phyloP scores from a whole-genome alignment of 371 early-diverging fungal species.

The Mortierella sp. region DNA sequence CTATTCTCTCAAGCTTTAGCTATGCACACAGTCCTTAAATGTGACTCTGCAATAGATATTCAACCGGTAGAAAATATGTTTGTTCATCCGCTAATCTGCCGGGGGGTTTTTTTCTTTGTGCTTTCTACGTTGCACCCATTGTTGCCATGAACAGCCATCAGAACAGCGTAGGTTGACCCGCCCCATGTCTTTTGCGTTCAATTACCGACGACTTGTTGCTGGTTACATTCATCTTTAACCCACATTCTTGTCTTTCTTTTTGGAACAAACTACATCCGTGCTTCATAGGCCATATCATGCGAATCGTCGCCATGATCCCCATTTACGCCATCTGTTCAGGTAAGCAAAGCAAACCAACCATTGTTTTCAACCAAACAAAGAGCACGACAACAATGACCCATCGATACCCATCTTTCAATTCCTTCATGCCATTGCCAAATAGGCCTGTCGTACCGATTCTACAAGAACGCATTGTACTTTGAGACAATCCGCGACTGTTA shows the following conservation, averaged over 20 bases:
- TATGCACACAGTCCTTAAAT: no score
- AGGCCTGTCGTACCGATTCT: conserved; percentile 72
- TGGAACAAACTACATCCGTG: conserved; percentile 20
- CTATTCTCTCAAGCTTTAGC: no score
- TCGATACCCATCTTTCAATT: neutral
- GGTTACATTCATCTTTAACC: neutral
- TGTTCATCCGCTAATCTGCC: neutral
- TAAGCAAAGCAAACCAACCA: neutral
- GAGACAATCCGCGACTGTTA: conserved; percentile 76
- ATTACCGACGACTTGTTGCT: neutral
- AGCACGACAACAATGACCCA: neutral
- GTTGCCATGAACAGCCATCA: conserved; percentile 43
- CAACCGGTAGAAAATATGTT: neutral
- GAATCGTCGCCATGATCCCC: conserved; percentile 82
- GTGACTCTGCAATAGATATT: neutral
- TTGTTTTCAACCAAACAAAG: neutral
- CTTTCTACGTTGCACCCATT: neutral
- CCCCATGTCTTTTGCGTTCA: neutral
- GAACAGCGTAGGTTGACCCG: conserved; percentile 61
- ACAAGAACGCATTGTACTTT: conserved; percentile 74
- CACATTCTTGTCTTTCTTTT: no score
- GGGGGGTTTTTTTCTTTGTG: no score
- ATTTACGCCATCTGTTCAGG: conserved; percentile 76
- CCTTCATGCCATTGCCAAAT: neutral
- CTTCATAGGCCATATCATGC: conserved; percentile 63